phyloP scores from a whole-genome alignment of 1,284 basidiomycete genomes.

The Amylostereum areolatum region DNA sequence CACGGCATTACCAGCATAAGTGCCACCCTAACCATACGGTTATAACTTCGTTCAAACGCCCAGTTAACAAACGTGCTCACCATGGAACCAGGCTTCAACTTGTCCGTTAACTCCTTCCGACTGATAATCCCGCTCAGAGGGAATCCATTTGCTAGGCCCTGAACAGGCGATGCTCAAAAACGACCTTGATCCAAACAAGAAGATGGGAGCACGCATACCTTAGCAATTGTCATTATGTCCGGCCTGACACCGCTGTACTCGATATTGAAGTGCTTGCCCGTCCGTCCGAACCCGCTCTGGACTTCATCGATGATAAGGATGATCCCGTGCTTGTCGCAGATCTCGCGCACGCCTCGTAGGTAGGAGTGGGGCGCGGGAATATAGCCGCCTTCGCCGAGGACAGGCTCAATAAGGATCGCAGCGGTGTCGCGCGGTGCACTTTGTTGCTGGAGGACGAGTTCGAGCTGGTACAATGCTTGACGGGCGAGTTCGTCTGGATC shows the following conservation, averaged over 20 bases:
- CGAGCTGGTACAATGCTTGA: conserved; percentile 76
- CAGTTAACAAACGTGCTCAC: conserved; percentile 27
- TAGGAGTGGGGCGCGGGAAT: conserved; percentile 83
- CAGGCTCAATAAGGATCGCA: conserved; percentile 88
- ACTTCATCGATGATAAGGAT: conserved; percentile 84
- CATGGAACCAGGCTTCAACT: conserved; percentile 76
- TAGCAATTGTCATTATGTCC: conserved; percentile 87
- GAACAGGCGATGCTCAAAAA: not conserved
- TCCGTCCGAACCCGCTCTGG: conserved; percentile 86
- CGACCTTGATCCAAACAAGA: not conserved
- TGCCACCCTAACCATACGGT: conserved; percentile 58
- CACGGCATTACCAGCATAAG: conserved; percentile 87
- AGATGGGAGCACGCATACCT: conserved; percentile 37
- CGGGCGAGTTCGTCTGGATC: conserved; percentile 61
- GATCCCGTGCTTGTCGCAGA: conserved; percentile 87
- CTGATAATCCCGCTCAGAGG: conserved; percentile 86
- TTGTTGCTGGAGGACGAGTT: conserved; percentile 81
- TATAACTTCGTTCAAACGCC: not conserved
- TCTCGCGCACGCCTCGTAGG: conserved; percentile 71
- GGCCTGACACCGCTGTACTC: conserved; percentile 79
- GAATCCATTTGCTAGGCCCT: conserved; percentile 92
- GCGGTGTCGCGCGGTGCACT: conserved; percentile 83
- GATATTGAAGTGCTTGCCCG: conserved; percentile 81
- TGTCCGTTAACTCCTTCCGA: conserved; percentile 78
- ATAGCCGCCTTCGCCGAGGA: conserved; percentile 93